Conservation (phyloP, 176 grass and related monocot species). For the Hsuehochloa calcarea region DNA sequence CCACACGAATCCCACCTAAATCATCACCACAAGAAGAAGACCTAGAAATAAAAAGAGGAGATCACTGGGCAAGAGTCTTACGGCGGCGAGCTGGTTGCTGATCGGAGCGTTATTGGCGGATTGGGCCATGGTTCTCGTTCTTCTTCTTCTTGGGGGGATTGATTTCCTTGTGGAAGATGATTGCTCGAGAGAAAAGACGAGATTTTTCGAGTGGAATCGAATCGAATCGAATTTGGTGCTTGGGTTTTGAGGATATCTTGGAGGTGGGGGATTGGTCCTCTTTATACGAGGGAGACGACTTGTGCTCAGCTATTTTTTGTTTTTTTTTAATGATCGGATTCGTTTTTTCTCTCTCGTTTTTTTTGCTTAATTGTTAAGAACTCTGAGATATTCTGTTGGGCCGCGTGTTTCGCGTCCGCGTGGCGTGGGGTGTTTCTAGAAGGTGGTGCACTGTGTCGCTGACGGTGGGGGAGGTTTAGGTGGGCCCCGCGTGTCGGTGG, state of each 20-base stretch:
- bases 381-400: not conserved
- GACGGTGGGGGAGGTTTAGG: rapidly evolving
- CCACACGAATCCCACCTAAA: not conserved
- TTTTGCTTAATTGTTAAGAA: constrained; percentile 14
- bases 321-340: not conserved
- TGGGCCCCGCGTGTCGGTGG: not conserved
- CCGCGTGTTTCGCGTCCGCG: not conserved
- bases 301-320: too few relatives aligned
- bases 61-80: not conserved
- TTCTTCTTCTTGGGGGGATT: too few relatives aligned
- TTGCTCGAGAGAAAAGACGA: not conserved
- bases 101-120: not conserved
- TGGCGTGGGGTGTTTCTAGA: constrained; percentile 7
- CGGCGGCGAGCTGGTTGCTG: constrained; percentile 16
- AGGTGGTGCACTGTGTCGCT: not conserved
- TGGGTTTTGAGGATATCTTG: not conserved
- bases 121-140: not conserved
- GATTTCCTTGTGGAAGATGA: not conserved
- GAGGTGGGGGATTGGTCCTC: not conserved
- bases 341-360: not conserved
- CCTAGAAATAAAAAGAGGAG: not conserved
- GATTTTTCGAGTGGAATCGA: not conserved
- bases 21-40: not conserved
- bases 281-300: not conserved
- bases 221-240: not conserved